phyloP scores from a whole-genome alignment of 805 yeast genomes.

The Kluyveromyces wickerhamii region DNA sequence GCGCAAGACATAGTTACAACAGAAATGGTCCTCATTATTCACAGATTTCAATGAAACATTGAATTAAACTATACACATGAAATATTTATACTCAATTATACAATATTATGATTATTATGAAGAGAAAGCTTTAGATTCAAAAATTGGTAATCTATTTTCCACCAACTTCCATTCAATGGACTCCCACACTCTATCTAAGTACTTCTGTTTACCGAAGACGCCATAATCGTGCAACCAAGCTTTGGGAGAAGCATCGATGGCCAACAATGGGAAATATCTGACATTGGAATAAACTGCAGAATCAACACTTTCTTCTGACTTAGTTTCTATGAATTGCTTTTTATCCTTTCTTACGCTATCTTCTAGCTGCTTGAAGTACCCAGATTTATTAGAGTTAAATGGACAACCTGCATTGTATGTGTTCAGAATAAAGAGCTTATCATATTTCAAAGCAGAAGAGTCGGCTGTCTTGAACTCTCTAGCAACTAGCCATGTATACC shows the following conservation, averaged over 20 bases:
- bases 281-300: constrained; percentile 31
- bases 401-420: constrained; percentile 91
- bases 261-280: constrained; percentile 49
- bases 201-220: constrained; percentile 59
- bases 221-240: constrained; percentile 70
- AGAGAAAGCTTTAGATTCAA: constrained; percentile 20
- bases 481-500: constrained; percentile 84
- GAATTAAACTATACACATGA: constrained; percentile 5
- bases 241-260: constrained; percentile 66
- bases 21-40: background rate
- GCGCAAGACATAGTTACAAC: no score
- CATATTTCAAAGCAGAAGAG: constrained; percentile 25
- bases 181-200: constrained; percentile 59
- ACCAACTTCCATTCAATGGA: constrained; percentile 66
- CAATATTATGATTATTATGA: constrained; percentile 1
- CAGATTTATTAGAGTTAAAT: constrained; percentile 48
- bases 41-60: background rate
- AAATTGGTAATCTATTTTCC: constrained; percentile 37
- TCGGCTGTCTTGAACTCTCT: constrained; percentile 20
- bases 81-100: background rate
- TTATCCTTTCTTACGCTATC: constrained; percentile 2
- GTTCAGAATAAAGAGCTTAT: constrained; percentile 58
- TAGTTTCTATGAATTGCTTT: constrained; percentile 4
- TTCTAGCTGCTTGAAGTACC: constrained; percentile 28
- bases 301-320: constrained; percentile 23